Percentiles rank a stretch among this genome's conserved stretches.
Evolutionary conservation across 331 rosid genomes (phyloP).

Genomic region (Spiraea crenata): DNA sequence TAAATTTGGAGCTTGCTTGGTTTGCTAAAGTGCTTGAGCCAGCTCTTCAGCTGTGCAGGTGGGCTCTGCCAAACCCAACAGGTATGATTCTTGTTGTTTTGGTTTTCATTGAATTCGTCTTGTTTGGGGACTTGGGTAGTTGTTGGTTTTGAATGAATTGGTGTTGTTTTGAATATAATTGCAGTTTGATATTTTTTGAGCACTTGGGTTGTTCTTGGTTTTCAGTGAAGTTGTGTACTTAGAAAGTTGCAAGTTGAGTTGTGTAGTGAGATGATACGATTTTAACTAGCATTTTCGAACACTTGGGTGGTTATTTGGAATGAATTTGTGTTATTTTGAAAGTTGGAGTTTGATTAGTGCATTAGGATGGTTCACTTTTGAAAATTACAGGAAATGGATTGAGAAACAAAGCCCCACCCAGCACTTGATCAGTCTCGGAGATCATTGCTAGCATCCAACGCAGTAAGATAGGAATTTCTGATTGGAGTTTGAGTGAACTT

Average conservation of each 20-base stretch:
- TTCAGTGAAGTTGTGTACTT: neutral
- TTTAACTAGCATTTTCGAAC: no score
- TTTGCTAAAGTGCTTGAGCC: slow-evolving; percentile 81
- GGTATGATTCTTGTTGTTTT: slow-evolving; percentile 50
- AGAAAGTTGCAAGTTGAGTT: neutral
- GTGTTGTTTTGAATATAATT: neutral
- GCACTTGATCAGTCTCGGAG: slow-evolving; percentile 64
- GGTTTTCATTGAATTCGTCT: neutral
- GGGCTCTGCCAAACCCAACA: slow-evolving; percentile 69
- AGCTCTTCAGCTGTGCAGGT: slow-evolving; percentile 79
- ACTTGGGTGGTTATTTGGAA: neutral
- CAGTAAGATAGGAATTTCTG: slow-evolving; percentile 81
- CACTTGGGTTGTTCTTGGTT: slow-evolving; percentile 7
- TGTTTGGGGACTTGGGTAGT: neutral
- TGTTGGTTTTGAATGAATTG: neutral
- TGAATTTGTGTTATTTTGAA: neutral
- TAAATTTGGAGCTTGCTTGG: slow-evolving; percentile 86
- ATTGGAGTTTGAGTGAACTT: slow-evolving; percentile 96
- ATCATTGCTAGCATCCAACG: slow-evolving; percentile 73
- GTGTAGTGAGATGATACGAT: neutral
- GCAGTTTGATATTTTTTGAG: neutral
- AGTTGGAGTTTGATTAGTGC: neutral
- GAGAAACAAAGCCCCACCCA: slow-evolving; percentile 48
- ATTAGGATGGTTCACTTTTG: slow-evolving; percentile 21
- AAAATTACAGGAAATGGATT: slow-evolving; percentile 51